Base-by-base conservation (phyloP, 2,329 filamentous ascomycete species). In the Pseudogymnoascus sp. region DNA sequence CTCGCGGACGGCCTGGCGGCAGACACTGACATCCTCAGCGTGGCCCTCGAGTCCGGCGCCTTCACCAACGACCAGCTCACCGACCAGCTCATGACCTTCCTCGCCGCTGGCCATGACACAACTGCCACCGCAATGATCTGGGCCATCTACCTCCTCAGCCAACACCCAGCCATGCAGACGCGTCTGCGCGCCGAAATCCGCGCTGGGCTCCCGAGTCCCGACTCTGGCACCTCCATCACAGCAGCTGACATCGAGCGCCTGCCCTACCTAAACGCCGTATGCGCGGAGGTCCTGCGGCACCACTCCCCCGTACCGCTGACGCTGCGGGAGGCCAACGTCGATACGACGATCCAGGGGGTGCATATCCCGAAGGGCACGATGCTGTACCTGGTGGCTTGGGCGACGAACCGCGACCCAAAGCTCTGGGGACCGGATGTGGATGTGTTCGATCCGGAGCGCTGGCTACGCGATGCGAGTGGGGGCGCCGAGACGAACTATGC, bases 71-170 rank as follows among this genome's bases (percentile, higher is more conserved):
- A 91, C 59, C 86, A 91, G 65, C 83, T 96, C n/a, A 84, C 91
- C 37, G 89, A 95, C 73, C 91, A 96, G 75, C 83, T 95, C 72
- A 95, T 96, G 90, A 96, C 90, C 0, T 95, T 96, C 77, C 83
- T 96, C 4, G 88, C 88, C 0, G 91, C 91, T 0, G 88, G 88
- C 21, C 90, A 93, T 73, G 89, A 93, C 76, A 93, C 90, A 0
- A 93, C 89, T 0, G 85, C 90, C 0, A 83, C 86, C 0, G 82
- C 89, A 17, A 80, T 95, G 72, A 88, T 87, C n/a, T 93, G 89
- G 88, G 83, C 87, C 2, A 75, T 86, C 7, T 90, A 91, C 71
- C 77, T 88, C 46, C 82, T 95, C n/a, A 84, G 84, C 68, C 79
- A 80, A 19, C 75, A 91, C 68, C 86, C 84, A 0, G 80, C 85